A percentile compares a stretch with the other conserved stretches of the same genome.
Conservation (phyloP, 2,329 filamentous ascomycete species). For the Diplodia corticola region DNA sequence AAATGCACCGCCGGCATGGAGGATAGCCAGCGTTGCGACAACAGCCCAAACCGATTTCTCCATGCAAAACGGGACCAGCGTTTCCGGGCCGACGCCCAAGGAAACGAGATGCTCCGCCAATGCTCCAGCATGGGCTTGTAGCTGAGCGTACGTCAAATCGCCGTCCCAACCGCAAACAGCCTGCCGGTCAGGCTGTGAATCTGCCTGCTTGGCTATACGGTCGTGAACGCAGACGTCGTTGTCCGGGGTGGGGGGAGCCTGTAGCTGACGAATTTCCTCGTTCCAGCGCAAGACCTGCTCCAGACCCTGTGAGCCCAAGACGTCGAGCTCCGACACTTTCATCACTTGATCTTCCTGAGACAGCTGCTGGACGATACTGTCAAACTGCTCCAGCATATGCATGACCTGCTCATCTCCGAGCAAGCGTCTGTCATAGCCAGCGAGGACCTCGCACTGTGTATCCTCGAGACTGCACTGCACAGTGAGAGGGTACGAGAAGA, state of each 20-base stretch:
- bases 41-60: slow-evolving; percentile 41
- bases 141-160: slow-evolving; percentile 35
- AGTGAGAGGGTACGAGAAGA: slow-evolving; percentile 6
- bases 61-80: slow-evolving; percentile 41
- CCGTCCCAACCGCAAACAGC: slow-evolving; percentile 39
- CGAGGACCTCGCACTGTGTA: not conserved
- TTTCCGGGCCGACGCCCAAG: slow-evolving; percentile 35
- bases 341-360: not conserved
- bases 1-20: slow-evolving; percentile 34
- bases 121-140: slow-evolving; percentile 31
- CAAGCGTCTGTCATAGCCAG: slow-evolving; percentile 11
- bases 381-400: slow-evolving; percentile 21
- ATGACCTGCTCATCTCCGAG: slow-evolving; percentile 16
- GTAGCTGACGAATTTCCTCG: not conserved
- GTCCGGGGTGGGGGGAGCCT: not conserved
- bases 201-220: not conserved
- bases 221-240: not conserved
- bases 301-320: slow-evolving; percentile 22
- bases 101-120: slow-evolving; percentile 34
- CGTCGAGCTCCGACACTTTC: slow-evolving; percentile 17
- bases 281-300: slow-evolving; percentile 14
- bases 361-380: slow-evolving; percentile 24
- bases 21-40: slow-evolving; percentile 41
- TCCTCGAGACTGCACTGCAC: slow-evolving; percentile 3
- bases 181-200: slow-evolving; percentile 29